Base-by-base conservation (phyloP, 352 stramenopile genomes). In the Elongisporangium prolatum region DNA sequence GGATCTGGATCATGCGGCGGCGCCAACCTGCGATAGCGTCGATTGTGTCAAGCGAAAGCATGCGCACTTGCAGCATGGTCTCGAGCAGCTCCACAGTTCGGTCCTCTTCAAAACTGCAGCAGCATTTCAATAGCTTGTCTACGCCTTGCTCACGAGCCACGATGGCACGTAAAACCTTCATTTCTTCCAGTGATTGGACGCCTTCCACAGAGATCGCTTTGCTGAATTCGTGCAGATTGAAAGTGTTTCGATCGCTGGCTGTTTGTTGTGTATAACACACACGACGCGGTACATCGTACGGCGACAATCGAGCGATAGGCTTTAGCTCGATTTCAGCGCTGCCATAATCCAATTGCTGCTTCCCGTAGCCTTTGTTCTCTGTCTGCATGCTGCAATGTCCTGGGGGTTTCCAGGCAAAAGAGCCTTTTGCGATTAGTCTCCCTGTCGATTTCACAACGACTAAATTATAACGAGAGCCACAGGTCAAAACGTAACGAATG, bases 121-220 rank as follows among this genome's bases (percentile, higher is more conserved):
- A 88, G 24, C 60, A 69, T 16, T 61, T 52, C 10, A 93, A 57
- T 20, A 90, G 38, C 18, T 71, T 50, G 48, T 93, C 79, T 14
- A 91, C 51, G 14, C 69, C 75, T 14, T 73, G 60, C 61, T 93
- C 83, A 38, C 83, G 65, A 9, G 71, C 71, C 16, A 93, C 71
- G 57, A 93, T 89, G 14, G 79, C 66, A 56, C 64, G 69, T 34
- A 93, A 53, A n/a, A 89, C 77, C 2, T 60, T 55, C n/a, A 93
- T 59, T 52, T 91, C 83, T 57, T 91, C 80, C 14, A 75, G 60
- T 18, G 78, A 77, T 37, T 90, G 64, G 37, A 78, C 57, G 2
- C 72, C 66, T 59, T 90, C 77, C 21, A 78, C 73, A n/a, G 71
- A 81, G 21, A 89, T 71, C 28, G 75, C 73, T 21, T 76, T 80